Conservation (phyloP, 75 land plant species). For the Chamaecyparis obtusa region DNA sequence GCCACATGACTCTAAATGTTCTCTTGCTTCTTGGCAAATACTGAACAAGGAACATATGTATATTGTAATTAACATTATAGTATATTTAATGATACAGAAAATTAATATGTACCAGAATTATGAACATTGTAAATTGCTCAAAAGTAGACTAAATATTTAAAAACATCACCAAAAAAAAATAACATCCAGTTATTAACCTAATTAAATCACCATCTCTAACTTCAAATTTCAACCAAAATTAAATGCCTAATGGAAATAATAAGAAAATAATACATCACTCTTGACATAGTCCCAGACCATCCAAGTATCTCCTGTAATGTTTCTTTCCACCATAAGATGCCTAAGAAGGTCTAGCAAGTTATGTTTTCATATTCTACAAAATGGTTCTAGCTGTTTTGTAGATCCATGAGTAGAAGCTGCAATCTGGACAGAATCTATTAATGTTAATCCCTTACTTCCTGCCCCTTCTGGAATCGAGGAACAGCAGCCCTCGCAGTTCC, state of each 20-base stretch:
- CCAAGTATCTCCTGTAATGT: background rate
- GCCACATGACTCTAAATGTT: conserved; percentile 35
- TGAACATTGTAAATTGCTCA: background rate
- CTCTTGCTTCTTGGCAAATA: conserved; percentile 36
- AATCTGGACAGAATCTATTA: background rate
- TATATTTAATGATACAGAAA: background rate
- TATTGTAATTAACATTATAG: background rate
- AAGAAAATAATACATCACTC: background rate
- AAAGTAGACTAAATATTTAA: background rate
- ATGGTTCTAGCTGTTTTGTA: background rate
- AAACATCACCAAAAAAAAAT: background rate
- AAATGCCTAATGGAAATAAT: background rate
- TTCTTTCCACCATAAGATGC: background rate
- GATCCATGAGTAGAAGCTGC: background rate
- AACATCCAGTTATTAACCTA: background rate
- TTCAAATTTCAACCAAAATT: background rate
- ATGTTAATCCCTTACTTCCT: background rate
- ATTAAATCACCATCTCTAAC: background rate
- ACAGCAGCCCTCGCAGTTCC: background rate
- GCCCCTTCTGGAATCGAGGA: background rate
- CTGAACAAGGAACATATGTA: conserved; percentile 18
- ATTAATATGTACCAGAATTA: background rate
- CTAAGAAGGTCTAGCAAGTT: background rate
- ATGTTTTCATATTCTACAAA: background rate
- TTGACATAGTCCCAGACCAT: background rate